Conservation (phyloP, 2,329 filamentous ascomycete species). For the Colletotrichum falcatum region DNA sequence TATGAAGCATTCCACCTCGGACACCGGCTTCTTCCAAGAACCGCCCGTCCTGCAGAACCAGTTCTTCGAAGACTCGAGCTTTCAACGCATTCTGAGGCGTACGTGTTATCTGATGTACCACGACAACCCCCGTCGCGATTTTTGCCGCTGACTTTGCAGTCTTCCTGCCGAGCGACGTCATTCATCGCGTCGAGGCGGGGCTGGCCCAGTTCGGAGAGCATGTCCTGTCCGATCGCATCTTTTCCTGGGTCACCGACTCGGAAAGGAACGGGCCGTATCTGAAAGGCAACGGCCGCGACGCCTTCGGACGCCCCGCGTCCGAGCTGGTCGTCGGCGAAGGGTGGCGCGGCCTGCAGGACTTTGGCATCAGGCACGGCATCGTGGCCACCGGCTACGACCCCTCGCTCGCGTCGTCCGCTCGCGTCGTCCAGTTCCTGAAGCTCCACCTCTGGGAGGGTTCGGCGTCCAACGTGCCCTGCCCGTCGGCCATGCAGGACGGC, state of each 20-base stretch:
- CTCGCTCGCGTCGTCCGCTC: slow-evolving; percentile 61
- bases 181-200: slow-evolving; percentile 55
- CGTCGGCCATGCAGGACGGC: slow-evolving; percentile 75
- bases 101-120: slow-evolving; percentile 42
- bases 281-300: slow-evolving; percentile 66
- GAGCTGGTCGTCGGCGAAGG: slow-evolving; percentile 74
- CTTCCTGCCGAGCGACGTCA: slow-evolving; percentile 59
- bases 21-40: slow-evolving; percentile 68
- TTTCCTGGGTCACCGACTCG: slow-evolving; percentile 71
- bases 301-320: slow-evolving; percentile 70
- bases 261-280: slow-evolving; percentile 74
- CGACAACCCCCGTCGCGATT: too few species aligned
- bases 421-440: slow-evolving; percentile 70
- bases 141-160: slow-evolving; percentile 52
- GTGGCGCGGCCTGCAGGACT: slow-evolving; percentile 72
- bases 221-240: slow-evolving; percentile 67
- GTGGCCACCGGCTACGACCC: slow-evolving; percentile 64
- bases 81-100: slow-evolving; percentile 65
- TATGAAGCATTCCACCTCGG: slow-evolving; percentile 59
- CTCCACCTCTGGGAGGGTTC: slow-evolving; percentile 70
- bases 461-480: slow-evolving; percentile 72
- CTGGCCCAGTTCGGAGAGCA: slow-evolving; percentile 62
- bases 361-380: slow-evolving; percentile 67
- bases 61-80: slow-evolving; percentile 65
- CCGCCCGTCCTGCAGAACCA: slow-evolving; percentile 66